These are phyloP conservation scores for Echeveria elegans DNA, from an alignment of 164 flowering plant species.

Conservation along the genomic window DNA sequence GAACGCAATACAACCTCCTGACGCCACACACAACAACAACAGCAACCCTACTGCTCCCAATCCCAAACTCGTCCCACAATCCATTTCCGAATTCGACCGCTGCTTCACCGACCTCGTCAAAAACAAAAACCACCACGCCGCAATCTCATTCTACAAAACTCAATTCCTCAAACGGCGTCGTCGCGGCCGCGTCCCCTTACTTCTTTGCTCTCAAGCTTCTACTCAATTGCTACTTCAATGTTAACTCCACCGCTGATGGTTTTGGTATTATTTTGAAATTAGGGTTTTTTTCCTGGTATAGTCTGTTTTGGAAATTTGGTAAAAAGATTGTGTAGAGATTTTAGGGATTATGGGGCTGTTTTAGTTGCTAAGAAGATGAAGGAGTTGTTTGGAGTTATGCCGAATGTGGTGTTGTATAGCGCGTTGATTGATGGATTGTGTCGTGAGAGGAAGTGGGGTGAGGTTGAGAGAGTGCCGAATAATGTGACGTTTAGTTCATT, in stretches of 20 bases:
- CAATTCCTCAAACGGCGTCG: not conserved
- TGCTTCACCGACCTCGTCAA: not conserved
- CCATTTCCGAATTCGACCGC: not conserved
- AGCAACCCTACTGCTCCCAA: no score
- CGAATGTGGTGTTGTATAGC: not conserved
- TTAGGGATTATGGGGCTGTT: not conserved
- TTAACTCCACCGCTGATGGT: not conserved
- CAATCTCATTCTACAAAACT: not conserved
- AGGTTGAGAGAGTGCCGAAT: not conserved
- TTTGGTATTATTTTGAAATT: not conserved
- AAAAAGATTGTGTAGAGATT: not conserved
- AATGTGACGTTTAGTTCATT: not conserved
- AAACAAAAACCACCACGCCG: not conserved
- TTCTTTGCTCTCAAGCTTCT: not conserved
- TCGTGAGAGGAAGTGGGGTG: not conserved
- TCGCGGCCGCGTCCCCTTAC: not conserved
- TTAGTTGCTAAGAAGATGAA: not conserved
- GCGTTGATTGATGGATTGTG: constrained; percentile 1
- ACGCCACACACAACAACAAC: no score
- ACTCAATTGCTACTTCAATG: not conserved
- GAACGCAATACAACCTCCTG: no score
- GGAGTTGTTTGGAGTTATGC: not conserved
- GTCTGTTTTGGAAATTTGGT: not conserved
- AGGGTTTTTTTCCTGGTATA: not conserved
- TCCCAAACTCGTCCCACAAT: not conserved